Base-by-base conservation (phyloP, 768 basidiomycete species). In the Dioszegia crocea region DNA sequence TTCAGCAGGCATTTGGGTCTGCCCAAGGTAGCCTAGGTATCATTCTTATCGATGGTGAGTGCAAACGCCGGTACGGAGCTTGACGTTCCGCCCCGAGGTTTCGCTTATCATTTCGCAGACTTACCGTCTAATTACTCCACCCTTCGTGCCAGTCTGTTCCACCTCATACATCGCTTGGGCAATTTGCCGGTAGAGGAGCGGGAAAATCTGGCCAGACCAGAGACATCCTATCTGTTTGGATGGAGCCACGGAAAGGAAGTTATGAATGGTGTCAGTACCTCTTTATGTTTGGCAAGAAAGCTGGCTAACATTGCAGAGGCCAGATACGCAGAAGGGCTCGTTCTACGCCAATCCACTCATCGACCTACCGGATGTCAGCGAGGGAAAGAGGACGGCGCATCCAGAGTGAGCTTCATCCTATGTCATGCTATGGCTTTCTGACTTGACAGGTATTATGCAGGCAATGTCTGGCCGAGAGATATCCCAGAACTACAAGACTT, bases 201-300 rank as follows among this genome's bases (percentile, higher is more conserved):
- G 46, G 91, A 96, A 74, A 83, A 82, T 55, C 89, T 89, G 68
- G 83, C 85, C 21, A 86, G 92, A 76, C 80, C 85, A 1, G 78
- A 77, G 24, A 88, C 85, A 65, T 83, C 82, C 57, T 96, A 90
- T 71, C 88, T 88, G 87, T 97, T 92, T 76, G 94, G 94, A n/a
- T 98, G 94, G 94, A 89, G 88, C 43, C 89, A 94, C 77, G 94
- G 94, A 55, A 96, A 97, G 85, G 94, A 97, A 81, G 84, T 93
- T 45, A 96, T 97, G 92, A 97, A 97, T 69, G 93, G 93, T 14
- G 76, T 77, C 53, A 62, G 74, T 55, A 2, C 5, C 39, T 41
- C 6, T 17, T 23, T 30, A 5, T 8, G n/a, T 29, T 16, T 6
- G 23, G 40, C n/a, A 33, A 6, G 3, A 24, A 24, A 48, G 31